Evolutionary conservation across 2,329 filamentous ascomycete species (phyloP).

Genomic region (Trichoderma brevicompactum): DNA sequence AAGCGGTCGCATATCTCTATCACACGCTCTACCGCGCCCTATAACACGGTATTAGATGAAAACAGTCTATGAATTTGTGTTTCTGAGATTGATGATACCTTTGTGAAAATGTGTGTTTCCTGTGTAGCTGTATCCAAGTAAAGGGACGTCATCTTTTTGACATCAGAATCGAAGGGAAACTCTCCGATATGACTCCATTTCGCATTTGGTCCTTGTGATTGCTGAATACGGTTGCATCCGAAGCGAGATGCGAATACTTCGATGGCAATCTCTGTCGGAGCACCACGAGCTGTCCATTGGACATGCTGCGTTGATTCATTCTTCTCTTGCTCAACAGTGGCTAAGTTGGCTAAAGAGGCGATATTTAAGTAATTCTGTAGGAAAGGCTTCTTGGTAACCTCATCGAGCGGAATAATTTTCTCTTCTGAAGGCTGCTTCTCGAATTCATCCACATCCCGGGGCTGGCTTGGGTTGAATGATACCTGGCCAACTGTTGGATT

Average conservation of each 20-base stretch:
- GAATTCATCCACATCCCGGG: conserved; percentile 27
- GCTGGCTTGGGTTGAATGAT: conserved; percentile 30
- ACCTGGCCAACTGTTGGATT: conserved; percentile 37
- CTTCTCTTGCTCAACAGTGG: conserved; percentile 56
- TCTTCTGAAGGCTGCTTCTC: conserved; percentile 26
- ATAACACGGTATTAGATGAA: background rate
- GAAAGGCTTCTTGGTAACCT: conserved; percentile 41
- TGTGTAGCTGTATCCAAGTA: conserved; percentile 44
- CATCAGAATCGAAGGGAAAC: conserved; percentile 61
- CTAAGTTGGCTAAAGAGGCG: conserved; percentile 64
- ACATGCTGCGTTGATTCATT: conserved; percentile 34
- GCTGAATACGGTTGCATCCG: conserved; percentile 44
- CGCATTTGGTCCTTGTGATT: conserved; percentile 34
- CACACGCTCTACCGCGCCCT: conserved; percentile 67
- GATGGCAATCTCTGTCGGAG: conserved; percentile 61
- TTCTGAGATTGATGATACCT: conserved; percentile 35
- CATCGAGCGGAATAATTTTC: conserved; percentile 44
- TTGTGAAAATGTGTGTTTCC: conserved; percentile 55
- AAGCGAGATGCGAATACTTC: conserved; percentile 62
- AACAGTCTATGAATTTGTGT: too few species aligned
- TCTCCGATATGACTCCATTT: conserved; percentile 52
- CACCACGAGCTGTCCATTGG: conserved; percentile 51
- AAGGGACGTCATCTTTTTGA: conserved; percentile 64
- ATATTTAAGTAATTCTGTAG: conserved; percentile 60
- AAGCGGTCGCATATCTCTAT: conserved; percentile 61